Evolutionary conservation across 192 early-diverging fungal species (phyloP), one percentile per base, ranked within the genome.

Genomic region (Coemansia sp.): DNA sequence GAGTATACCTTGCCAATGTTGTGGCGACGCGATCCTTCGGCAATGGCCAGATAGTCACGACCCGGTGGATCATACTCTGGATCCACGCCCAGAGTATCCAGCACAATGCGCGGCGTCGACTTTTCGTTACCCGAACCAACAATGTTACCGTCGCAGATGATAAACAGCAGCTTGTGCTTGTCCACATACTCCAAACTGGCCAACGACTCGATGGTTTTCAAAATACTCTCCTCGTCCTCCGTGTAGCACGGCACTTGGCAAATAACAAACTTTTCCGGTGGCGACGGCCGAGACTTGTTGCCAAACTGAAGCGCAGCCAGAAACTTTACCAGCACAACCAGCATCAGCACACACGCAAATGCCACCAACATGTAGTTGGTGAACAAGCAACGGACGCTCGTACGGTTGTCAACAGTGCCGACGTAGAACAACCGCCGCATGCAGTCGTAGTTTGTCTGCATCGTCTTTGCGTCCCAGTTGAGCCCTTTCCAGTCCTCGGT

Each of bases 181-280:
- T 96, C 90, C 46, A 94, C 91, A 49, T 94, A 95, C 5, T 82
- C 73, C 20, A 96, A 68, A 0, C 81, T 69, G 2, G 94, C 86
- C 21, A 96, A 74, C 7, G 90, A 89, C 54, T 95, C 89, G 49
- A 96, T 88, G 3, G 94, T 96, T 63, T 92, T 88, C 14, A 83
- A 71, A 25, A 97, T 75, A n/a, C 85, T 87, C 15, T 93, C 92
- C 57, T 93, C 90, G 48, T 87, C 91, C 81, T 97, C 94, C 0
- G 94, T 95, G 71, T 97, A 97, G 75, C 94, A 97, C 34, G 96
- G 94, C 23, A 98, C 94, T 71, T 95, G 90, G 51, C 89, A 90
- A 66, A 97, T 94, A 48, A 96, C 89, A 81, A 95, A 94, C 84
- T 96, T 98, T 78, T 94, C 92, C 17, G 87, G 87, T 37, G 91